Conservation (phyloP, 192 early-diverging fungal genomes). For the Coemansia sp. region DNA sequence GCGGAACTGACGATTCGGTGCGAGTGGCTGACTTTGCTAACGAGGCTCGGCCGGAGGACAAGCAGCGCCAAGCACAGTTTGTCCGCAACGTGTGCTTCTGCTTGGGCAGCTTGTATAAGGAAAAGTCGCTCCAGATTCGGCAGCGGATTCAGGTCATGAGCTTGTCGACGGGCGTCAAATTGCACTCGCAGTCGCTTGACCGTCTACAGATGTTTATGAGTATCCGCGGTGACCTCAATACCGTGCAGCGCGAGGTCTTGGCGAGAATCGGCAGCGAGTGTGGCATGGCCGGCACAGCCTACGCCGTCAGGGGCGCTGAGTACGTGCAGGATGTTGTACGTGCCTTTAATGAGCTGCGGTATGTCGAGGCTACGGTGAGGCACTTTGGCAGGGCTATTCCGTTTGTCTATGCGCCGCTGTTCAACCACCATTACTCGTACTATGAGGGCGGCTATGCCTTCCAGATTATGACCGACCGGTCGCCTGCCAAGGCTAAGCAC, state of each 20-base stretch:
- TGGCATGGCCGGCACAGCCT: conserved; percentile 21
- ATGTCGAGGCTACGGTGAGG: conserved; percentile 35
- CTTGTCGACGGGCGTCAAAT: conserved; percentile 58
- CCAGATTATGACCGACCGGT: conserved; percentile 56
- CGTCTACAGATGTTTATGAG: conserved; percentile 64
- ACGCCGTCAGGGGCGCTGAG: conserved; percentile 29
- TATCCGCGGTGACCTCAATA: conserved; percentile 52
- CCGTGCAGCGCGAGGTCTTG: conserved; percentile 44
- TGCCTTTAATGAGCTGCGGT: conserved; percentile 48
- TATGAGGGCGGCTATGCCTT: conserved; percentile 62
- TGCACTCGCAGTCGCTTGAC: conserved; percentile 63
- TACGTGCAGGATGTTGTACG: conserved; percentile 17
- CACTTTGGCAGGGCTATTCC: conserved; percentile 48
- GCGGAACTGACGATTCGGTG: neutral
- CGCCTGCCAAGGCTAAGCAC: conserved; percentile 7
- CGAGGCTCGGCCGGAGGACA: conserved; percentile 13
- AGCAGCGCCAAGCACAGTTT: conserved; percentile 23
- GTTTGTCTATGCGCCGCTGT: conserved; percentile 57
- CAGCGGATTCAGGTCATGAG: conserved; percentile 54
- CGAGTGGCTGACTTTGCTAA: neutral
- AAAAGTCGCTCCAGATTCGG: conserved; percentile 21
- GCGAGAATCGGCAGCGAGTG: conserved; percentile 37
- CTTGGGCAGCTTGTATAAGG: conserved; percentile 63
- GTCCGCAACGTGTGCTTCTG: conserved; percentile 55
- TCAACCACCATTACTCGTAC: conserved; percentile 60